These are phyloP conservation scores for Phoenix dactylifera DNA, from an alignment of 176 grass and related monocot genomes.

Conservation along the genomic window DNA sequence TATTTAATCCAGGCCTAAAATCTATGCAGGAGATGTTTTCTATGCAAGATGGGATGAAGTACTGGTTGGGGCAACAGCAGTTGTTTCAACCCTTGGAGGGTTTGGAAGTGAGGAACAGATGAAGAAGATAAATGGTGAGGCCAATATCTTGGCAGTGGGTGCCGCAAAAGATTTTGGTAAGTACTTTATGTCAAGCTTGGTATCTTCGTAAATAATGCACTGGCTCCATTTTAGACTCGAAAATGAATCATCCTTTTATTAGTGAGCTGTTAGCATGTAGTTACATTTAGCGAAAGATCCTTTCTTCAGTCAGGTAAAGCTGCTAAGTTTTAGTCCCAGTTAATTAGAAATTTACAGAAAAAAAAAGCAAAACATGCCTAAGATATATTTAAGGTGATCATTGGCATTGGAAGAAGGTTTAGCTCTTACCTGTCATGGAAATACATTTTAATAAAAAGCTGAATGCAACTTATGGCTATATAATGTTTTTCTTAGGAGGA, in stretches of 20 bases:
- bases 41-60: constrained; percentile 87
- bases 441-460: too few relatives aligned
- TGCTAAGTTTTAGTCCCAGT: too few relatives aligned
- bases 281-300: too few relatives aligned
- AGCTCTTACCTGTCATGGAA: too few relatives aligned
- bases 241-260: not conserved
- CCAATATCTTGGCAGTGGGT: constrained; percentile 65
- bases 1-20: not conserved
- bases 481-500: too few relatives aligned
- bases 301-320: too few relatives aligned
- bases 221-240: not conserved
- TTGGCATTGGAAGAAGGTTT: too few relatives aligned
- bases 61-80: constrained; percentile 67
- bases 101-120: constrained; percentile 97
- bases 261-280: too few relatives aligned
- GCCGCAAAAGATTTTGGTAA: constrained; percentile 77
- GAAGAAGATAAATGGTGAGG: constrained; percentile 93
- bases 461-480: too few relatives aligned
- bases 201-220: not conserved
- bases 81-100: constrained; percentile 85
- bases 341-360: too few relatives aligned
- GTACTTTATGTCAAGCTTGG: constrained; percentile 6
- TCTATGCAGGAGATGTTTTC: constrained; percentile 68
- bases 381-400: too few relatives aligned
- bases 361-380: too few relatives aligned